Evolutionary conservation across 345 rosid species (phyloP).

Genomic region (Hevea brasiliensis): DNA sequence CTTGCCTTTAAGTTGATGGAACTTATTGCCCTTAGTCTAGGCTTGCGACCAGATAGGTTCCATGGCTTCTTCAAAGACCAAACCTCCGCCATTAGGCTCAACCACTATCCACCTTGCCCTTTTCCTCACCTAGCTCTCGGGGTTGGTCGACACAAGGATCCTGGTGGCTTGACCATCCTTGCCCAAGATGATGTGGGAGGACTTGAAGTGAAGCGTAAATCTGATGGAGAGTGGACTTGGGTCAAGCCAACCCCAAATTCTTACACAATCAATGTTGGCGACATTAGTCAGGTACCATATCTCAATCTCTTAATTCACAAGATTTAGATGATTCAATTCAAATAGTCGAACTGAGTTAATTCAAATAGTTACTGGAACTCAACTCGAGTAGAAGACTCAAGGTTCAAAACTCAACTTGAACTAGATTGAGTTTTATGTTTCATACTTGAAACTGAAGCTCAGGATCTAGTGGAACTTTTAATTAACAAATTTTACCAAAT

Average conservation of each 20-base stretch:
- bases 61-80: conserved; percentile 51
- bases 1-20: conserved; percentile 47
- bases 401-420: too few species aligned
- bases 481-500: too few species aligned
- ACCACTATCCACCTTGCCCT: conserved; percentile 83
- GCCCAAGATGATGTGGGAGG: conserved; percentile 84
- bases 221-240: conserved; percentile 67
- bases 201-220: conserved; percentile 62
- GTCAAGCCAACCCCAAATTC: conserved; percentile 55
- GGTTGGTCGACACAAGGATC: conserved; percentile 82
- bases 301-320: background rate
- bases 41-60: conserved; percentile 46
- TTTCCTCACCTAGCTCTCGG: conserved; percentile 75
- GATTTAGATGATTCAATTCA: background rate
- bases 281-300: conserved; percentile 49
- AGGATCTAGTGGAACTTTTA: too few species aligned
- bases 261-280: conserved; percentile 69
- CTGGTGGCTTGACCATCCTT: conserved; percentile 62
- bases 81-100: conserved; percentile 51
- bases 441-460: too few species aligned
- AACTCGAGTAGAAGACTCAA: too few species aligned
- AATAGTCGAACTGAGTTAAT: background rate
- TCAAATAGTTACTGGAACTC: too few species aligned
- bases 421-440: too few species aligned
- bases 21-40: conserved; percentile 58